Evolutionary conservation across 2,329 filamentous ascomycete genomes (phyloP), one percentile per base, ranked within the genome.

Genomic region (Knoxdaviesia capensis): DNA sequence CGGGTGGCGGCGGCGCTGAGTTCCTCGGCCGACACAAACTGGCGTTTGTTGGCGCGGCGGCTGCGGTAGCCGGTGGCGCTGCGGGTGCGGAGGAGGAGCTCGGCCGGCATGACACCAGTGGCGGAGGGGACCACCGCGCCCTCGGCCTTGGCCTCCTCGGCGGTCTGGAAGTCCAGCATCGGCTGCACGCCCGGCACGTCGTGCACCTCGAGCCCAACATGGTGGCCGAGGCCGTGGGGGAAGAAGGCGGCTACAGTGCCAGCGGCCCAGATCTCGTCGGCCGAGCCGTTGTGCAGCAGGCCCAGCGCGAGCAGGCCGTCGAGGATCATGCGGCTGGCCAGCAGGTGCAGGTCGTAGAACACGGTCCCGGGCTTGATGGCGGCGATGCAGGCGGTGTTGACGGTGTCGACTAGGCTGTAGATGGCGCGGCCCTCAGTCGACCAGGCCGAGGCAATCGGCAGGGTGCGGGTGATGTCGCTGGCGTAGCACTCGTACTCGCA

Each of bases 401-500:
- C 94, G 45, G 69, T 64, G 49, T 80, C 65, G 4, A 94, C 87
- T 30, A 90, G 66, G 38, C 72, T 66, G 55, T 94, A 87, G 41
- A 94, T 77, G 7, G 73, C 69, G 39, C 70, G 68, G 1, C 78
- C 77, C 54, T 88, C 80, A 9, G 66, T 56, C 0, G 74, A 71
- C 50, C 85, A 93, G 1, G 47, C 44, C 5, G 82, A 81, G 9
- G 68, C 71, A 28, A 94, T 61, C 5, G 88, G 88, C 49, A 94
- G 75, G 0, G 87, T 90, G 34, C 88, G 74, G 0, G 90, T 96
- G 31, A 96, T 76, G 57, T 96, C 88, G 44, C 80, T 82, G 31
- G 85, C 85, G 56, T 98, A 96, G 50, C 80, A 78, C 40, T 76
- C 62, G 59, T 77, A 93, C 58, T 96, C 88, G 49, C 77, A 80